phyloP scores from a whole-genome alignment of 345 rosid genomes.

The Litchi chinensis region DNA sequence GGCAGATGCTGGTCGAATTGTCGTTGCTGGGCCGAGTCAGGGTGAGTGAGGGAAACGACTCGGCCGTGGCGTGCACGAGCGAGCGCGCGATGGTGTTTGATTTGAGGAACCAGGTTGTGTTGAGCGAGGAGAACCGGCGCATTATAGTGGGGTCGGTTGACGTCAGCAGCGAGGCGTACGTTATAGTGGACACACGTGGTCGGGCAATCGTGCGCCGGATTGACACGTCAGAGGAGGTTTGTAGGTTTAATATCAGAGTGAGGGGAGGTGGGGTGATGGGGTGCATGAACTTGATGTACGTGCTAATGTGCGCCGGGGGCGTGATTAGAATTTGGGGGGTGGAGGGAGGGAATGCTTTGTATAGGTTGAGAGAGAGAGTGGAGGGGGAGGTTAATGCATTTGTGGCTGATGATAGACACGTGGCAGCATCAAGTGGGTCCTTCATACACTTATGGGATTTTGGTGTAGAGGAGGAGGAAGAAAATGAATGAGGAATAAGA shows the following conservation, averaged over 20 bases:
- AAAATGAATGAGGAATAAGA: neutral
- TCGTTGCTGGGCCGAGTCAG: conserved; percentile 69
- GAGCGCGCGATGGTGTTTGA: conserved; percentile 49
- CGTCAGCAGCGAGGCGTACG: conserved; percentile 45
- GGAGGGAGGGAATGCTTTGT: conserved; percentile 45
- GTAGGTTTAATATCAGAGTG: conserved; percentile 48
- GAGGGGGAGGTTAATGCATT: conserved; percentile 64
- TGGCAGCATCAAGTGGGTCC: conserved; percentile 61
- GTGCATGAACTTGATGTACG: conserved; percentile 66
- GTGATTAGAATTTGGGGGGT: conserved; percentile 64
- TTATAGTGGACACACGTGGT: conserved; percentile 57
- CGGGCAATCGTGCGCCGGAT: conserved; percentile 58
- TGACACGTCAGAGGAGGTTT: conserved; percentile 41
- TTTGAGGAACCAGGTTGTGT: conserved; percentile 48
- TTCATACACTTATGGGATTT: conserved; percentile 86
- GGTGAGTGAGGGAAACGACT: conserved; percentile 43
- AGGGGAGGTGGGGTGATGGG: conserved; percentile 42
- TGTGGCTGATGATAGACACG: conserved; percentile 69
- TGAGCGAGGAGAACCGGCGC: conserved; percentile 42
- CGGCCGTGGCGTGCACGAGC: conserved; percentile 78
- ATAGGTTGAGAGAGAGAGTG: conserved; percentile 51
- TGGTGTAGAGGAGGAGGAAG: conserved; percentile 30
- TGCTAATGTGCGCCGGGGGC: conserved; percentile 71
- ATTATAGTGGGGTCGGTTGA: conserved; percentile 55
- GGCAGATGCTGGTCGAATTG: conserved; percentile 71